phyloP scores from a whole-genome alignment of 2,329 filamentous ascomycete genomes.

The Neopestalotiopsis rosae region DNA sequence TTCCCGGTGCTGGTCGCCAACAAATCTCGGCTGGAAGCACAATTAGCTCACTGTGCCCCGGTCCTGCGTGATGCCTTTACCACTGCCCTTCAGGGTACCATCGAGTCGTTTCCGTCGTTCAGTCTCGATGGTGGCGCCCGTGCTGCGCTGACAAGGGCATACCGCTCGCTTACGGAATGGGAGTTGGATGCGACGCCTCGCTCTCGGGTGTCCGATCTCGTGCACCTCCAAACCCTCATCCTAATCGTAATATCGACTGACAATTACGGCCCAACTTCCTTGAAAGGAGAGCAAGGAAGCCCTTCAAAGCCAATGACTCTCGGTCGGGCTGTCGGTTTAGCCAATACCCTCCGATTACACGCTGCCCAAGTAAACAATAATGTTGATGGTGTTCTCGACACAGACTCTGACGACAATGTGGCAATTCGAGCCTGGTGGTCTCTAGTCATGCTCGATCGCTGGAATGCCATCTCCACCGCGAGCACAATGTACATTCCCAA shows the following conservation, averaged over 20 bases:
- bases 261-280: constrained; percentile 51
- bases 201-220: constrained; percentile 49
- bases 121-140: constrained; percentile 38
- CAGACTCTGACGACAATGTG: constrained; percentile 67
- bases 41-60: constrained; percentile 61
- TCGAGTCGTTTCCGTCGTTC: constrained; percentile 55
- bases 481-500: constrained; percentile 68
- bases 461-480: constrained; percentile 72
- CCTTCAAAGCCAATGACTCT: constrained; percentile 61
- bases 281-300: constrained; percentile 47
- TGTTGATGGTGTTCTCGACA: constrained; percentile 52
- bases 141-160: constrained; percentile 44
- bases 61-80: constrained; percentile 68
- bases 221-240: constrained; percentile 71
- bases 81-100: constrained; percentile 64
- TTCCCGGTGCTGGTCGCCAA: constrained; percentile 69
- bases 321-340: constrained; percentile 69
- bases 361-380: constrained; percentile 40
- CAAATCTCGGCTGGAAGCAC: constrained; percentile 59
- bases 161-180: constrained; percentile 56
- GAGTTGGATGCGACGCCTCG: constrained; percentile 48
- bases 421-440: constrained; percentile 74
- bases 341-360: constrained; percentile 69
- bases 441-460: constrained; percentile 73
- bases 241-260: constrained; percentile 71